phyloP scores from a whole-genome alignment of 169 alveolate species.

The Cryptosporidium ubiquitum region DNA sequence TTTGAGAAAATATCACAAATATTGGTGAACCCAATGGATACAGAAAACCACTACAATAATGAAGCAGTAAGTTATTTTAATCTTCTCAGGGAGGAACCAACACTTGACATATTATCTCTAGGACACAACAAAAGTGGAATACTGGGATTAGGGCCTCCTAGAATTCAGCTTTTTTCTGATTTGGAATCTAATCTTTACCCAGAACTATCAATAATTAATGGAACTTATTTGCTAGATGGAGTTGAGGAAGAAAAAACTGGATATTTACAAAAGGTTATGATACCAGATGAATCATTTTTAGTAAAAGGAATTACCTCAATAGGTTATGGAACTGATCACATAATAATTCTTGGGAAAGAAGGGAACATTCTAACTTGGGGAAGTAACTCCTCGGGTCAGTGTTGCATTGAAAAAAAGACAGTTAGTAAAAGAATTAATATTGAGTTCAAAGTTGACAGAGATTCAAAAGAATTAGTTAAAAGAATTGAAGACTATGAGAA shows the following conservation, averaged over 20 bases:
- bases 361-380: slow-evolving; percentile 64
- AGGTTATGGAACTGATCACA: slow-evolving; percentile 38
- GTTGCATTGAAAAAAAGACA: slow-evolving; percentile 12
- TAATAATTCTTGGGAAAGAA: slow-evolving; percentile 17
- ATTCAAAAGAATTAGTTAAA: not conserved
- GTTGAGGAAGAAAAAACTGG: not conserved
- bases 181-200: slow-evolving; percentile 42
- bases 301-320: slow-evolving; percentile 1
- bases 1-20: slow-evolving; percentile 20
- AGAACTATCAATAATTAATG: slow-evolving; percentile 3
- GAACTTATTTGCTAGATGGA: not conserved
- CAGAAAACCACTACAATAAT: not conserved
- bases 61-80: slow-evolving; percentile 1
- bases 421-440: not conserved
- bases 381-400: slow-evolving; percentile 41
- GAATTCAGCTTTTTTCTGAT: slow-evolving; percentile 11
- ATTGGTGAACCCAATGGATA: slow-evolving; percentile 5
- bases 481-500: slow-evolving; percentile 29
- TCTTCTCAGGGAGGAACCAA: not conserved
- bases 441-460: not conserved
- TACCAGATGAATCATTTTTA: slow-evolving; percentile 10
- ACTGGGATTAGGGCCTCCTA: slow-evolving; percentile 55
- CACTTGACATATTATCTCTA: slow-evolving; percentile 14
- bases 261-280: slow-evolving; percentile 15
- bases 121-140: slow-evolving; percentile 33